Conservation (phyloP, 257 asterid genomes). For the Hygrophila difformis region DNA sequence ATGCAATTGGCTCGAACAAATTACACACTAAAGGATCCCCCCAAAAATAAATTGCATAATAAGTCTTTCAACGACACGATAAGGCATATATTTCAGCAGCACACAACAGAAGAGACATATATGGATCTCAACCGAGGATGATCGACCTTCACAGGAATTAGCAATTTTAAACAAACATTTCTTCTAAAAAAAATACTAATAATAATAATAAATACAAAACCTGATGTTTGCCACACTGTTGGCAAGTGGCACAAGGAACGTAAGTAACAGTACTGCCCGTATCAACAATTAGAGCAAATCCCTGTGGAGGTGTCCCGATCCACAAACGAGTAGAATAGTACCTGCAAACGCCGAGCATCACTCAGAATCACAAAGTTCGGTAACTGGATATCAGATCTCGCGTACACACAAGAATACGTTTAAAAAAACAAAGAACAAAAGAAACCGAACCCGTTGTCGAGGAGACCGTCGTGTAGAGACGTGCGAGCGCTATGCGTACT, state of each 20-base stretch:
- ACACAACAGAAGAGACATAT: no score
- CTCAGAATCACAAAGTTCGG: constrained; percentile 5
- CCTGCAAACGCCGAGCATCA: constrained; percentile 38
- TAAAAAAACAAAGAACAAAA: constrained; percentile 7
- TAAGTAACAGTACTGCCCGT: constrained; percentile 94
- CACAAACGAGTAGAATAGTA: constrained; percentile 84
- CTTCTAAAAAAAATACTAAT: no score
- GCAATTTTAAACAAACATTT: no score
- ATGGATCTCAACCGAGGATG: no score
- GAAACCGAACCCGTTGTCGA: constrained; percentile 53
- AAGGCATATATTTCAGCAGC: no score
- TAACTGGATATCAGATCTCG: constrained; percentile 24
- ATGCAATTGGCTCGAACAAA: no score
- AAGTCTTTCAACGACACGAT: no score
- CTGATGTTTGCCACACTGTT: constrained; percentile 93
- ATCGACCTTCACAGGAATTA: background rate
- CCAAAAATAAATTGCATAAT: no score
- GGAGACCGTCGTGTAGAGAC: constrained; percentile 85
- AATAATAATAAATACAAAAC: constrained; percentile 18
- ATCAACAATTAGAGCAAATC: constrained; percentile 88
- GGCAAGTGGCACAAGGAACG: constrained; percentile 87
- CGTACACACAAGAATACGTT: background rate
- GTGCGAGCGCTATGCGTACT: constrained; percentile 50
- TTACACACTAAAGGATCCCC: no score
- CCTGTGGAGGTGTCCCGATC: constrained; percentile 97